A percentile compares a stretch with the other conserved stretches of the same genome.
These are phyloP conservation scores for Chaetomiaceae sp. DNA, from an alignment of 2,329 filamentous ascomycete genomes.

Conservation along the genomic window DNA sequence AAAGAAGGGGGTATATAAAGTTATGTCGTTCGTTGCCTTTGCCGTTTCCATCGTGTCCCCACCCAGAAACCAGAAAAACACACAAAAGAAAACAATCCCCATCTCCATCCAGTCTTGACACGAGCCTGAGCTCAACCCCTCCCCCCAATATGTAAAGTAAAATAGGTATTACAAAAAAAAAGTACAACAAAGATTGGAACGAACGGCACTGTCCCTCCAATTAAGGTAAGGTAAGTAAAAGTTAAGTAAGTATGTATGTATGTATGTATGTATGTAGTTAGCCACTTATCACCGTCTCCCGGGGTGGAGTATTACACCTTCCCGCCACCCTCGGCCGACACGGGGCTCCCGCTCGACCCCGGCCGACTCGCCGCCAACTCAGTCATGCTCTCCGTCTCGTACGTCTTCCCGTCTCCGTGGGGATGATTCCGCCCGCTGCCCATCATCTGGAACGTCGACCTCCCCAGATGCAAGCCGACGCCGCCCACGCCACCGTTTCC, in stretches of 20 bases:
- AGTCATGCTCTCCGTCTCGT: constrained; percentile 50
- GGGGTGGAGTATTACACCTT: too few relatives aligned
- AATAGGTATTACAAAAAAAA: background rate
- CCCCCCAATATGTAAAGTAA: background rate
- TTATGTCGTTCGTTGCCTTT: background rate
- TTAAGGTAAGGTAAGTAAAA: too few relatives aligned
- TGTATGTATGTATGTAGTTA: too few relatives aligned
- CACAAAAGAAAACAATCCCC: background rate
- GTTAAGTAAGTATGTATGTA: too few relatives aligned
- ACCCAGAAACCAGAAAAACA: background rate
- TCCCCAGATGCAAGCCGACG: background rate
- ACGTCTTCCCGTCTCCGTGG: constrained; percentile 31
- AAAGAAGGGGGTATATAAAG: constrained; percentile 1
- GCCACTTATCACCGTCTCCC: too few relatives aligned
- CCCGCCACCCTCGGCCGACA: background rate
- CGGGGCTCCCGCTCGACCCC: constrained; percentile 30
- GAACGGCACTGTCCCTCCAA: too few relatives aligned
- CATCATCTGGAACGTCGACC: constrained; percentile 33
- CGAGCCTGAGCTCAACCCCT: background rate
- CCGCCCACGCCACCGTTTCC: constrained; percentile 13
- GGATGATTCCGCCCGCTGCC: too few relatives aligned
- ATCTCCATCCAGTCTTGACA: background rate
- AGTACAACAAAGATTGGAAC: background rate
- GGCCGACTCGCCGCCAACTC: constrained; percentile 41
- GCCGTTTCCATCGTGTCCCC: background rate